Evolutionary conservation across 129 eudicot genomes (phyloP), one percentile per base, ranked within the genome.

Genomic region (Saposhnikovia divaricata): DNA sequence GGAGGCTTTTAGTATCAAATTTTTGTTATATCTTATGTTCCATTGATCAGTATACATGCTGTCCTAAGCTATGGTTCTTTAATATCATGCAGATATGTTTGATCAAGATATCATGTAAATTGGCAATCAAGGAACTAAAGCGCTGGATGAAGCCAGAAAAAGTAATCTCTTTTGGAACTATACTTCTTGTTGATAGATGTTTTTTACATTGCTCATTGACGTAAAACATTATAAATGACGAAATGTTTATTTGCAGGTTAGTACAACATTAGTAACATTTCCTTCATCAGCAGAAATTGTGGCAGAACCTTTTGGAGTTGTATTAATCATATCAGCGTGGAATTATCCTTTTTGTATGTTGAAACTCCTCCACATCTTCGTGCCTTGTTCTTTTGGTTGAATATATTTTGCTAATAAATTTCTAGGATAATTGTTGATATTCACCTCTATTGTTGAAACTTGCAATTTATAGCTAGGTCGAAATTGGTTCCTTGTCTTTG

Each of bases 311-410:
- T 81, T 91, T 51, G 98, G 98, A 16, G 97, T 85, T 77, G 88
- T 91, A 48, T 80, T 94, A 82, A 83, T 94, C 84, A 91, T 94
- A 82, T 90, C 96, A 80, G 94, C 98, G 48, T 94, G 98, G 98
- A 94, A 94, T 84, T 94, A 91, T 81, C 98, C 98, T 53, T 80
- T 94, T 72, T 43, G 98, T 94, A 90, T 83, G 98, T 84, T 61
- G 12, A 73, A 44, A 37, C 40, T 76, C 37, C 45, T 77, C 55
- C 59, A 23, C 74, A 38, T 75, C 79, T 82, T 47, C 18, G 50
- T 15, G 71, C 66, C 77, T 59, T 76, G 11, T 45, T 39, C 25
- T 71, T 71, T 18, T 70, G n/a, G 5, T 28, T 21, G 4, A 23
- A 8, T 63, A n/a, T 27, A 12, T 28, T 25, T 10, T 65, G 16